phyloP scores from a whole-genome alignment of 371 early-diverging fungal genomes.

The Mucor plumbeus region DNA sequence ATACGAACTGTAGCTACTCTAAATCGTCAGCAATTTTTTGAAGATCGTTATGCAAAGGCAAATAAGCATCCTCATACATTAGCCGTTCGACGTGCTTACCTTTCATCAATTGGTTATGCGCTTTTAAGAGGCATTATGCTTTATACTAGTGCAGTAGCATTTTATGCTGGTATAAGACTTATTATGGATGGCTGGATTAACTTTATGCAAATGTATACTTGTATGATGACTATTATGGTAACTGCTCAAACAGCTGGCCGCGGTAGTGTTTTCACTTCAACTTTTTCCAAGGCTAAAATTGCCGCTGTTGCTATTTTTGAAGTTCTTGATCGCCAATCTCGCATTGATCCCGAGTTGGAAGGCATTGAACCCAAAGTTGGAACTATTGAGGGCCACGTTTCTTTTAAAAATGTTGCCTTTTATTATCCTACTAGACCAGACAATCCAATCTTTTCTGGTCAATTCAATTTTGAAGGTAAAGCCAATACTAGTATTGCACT shows the following conservation, averaged over 20 bases:
- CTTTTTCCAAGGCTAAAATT: slow-evolving; percentile 77
- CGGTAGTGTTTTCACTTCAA: slow-evolving; percentile 59
- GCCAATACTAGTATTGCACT: slow-evolving; percentile 85
- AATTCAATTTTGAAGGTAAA: slow-evolving; percentile 71
- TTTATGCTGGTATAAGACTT: slow-evolving; percentile 62
- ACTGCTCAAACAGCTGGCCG: slow-evolving; percentile 73
- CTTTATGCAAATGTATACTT: slow-evolving; percentile 58
- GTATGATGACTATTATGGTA: slow-evolving; percentile 80
- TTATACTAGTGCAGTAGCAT: slow-evolving; percentile 66
- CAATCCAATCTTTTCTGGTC: slow-evolving; percentile 75
- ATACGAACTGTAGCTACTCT: slow-evolving; percentile 90
- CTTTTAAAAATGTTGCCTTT: slow-evolving; percentile 70
- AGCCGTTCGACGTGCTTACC: slow-evolving; percentile 61
- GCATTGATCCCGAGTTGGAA: slow-evolving; percentile 72
- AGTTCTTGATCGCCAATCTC: slow-evolving; percentile 72
- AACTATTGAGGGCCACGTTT: slow-evolving; percentile 57
- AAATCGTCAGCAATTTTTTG: slow-evolving; percentile 77
- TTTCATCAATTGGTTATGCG: slow-evolving; percentile 69
- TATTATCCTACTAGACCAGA: slow-evolving; percentile 85
- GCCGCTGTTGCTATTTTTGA: slow-evolving; percentile 81
- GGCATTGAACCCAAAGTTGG: slow-evolving; percentile 57
- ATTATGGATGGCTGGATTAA: slow-evolving; percentile 38
- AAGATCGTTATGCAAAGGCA: slow-evolving; percentile 57
- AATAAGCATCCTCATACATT: slow-evolving; percentile 68
- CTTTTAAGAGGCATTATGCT: slow-evolving; percentile 69